These are phyloP conservation scores for Pseudopyrenochaeta lycopersici DNA, from an alignment of 2,329 filamentous ascomycete genomes.

Conservation along the genomic window DNA sequence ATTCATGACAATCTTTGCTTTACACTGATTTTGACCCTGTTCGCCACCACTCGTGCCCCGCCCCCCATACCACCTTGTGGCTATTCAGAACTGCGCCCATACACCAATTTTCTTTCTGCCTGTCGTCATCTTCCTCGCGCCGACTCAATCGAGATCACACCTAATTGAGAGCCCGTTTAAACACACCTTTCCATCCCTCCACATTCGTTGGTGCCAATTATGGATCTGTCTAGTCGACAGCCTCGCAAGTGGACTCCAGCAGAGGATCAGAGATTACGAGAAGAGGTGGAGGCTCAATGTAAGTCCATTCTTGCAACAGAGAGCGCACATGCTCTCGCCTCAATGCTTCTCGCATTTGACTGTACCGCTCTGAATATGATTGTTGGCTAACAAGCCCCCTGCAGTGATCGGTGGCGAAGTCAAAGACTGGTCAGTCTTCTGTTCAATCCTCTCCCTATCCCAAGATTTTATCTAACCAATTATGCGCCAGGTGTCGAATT, in stretches of 20 bases:
- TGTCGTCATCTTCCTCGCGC: not conserved
- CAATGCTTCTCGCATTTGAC: not conserved
- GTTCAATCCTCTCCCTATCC: not conserved
- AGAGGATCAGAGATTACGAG: constrained; percentile 36
- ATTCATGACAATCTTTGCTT: constrained; percentile 1
- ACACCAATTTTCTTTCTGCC: not conserved
- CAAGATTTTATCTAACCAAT: constrained; percentile 4
- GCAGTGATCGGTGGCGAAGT: constrained; percentile 30
- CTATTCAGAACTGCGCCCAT: not conserved
- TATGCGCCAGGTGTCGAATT: constrained; percentile 43
- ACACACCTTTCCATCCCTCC: not conserved
- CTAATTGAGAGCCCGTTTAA: not conserved
- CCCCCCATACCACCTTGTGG: not conserved
- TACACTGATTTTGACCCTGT: not conserved
- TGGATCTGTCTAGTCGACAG: constrained; percentile 28
- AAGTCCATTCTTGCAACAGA: not conserved
- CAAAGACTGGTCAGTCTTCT: constrained; percentile 36
- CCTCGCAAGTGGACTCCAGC: constrained; percentile 40
- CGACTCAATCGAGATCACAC: not conserved
- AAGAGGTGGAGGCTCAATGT: constrained; percentile 40
- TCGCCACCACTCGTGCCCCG: not conserved
- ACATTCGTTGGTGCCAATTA: not conserved
- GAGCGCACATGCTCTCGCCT: not conserved
- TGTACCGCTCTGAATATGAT: not conserved
- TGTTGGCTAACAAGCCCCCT: not conserved